A percentile compares a stretch with the other conserved stretches of the same genome.
Evolutionary conservation across 2,329 filamentous ascomycete genomes (phyloP).

Genomic region (Dactylellina haptotyla): DNA sequence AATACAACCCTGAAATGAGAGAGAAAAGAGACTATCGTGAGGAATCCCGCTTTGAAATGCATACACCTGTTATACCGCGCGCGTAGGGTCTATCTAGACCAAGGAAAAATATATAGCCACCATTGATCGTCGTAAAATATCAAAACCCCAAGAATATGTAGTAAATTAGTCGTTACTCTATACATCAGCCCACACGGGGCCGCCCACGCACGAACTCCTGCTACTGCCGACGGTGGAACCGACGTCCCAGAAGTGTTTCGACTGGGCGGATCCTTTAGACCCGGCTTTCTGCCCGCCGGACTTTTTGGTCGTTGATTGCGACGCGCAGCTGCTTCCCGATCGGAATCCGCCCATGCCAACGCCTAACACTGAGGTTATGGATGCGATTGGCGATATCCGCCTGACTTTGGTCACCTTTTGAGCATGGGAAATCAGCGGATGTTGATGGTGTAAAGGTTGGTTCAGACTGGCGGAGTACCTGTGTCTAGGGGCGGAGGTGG

Average conservation of each 20-base stretch:
- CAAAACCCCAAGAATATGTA: neutral
- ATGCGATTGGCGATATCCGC: constrained; percentile 62
- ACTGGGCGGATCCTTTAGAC: constrained; percentile 46
- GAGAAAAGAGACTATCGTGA: no score
- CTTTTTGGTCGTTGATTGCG: constrained; percentile 79
- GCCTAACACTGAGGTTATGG: constrained; percentile 50
- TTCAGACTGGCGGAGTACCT: constrained; percentile 56
- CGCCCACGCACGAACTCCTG: constrained; percentile 56
- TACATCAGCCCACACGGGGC: constrained; percentile 57
- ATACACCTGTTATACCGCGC: no score
- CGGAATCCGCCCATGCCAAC: constrained; percentile 58
- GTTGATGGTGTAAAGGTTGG: constrained; percentile 67
- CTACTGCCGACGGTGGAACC: constrained; percentile 57
- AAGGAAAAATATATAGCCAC: no score
- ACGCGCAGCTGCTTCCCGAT: constrained; percentile 77
- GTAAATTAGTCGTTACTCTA: no score
- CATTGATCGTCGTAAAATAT: neutral
- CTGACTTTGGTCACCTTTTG: constrained; percentile 61
- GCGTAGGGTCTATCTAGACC: no score
- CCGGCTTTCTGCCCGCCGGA: constrained; percentile 71
- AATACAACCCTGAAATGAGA: no score
- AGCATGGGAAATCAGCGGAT: constrained; percentile 57
- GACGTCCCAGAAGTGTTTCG: constrained; percentile 57
- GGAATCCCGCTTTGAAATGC: no score
- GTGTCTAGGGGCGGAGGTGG: constrained; percentile 71